Base-by-base conservation (phyloP, 148 eudicot species). In the Rhododendron griersonianum region DNA sequence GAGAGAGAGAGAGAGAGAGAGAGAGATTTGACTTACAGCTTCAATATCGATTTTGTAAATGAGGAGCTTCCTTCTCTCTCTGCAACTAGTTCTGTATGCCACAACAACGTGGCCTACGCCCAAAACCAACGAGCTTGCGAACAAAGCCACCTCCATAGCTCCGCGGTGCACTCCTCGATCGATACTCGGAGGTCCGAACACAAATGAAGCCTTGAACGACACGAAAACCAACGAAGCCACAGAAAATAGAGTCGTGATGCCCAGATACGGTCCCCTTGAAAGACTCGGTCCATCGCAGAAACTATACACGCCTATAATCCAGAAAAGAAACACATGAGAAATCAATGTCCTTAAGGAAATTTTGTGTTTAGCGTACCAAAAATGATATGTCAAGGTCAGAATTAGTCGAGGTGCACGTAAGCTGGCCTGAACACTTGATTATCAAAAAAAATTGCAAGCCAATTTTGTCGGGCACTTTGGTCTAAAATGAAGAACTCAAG, bases 211-310 rank as follows among this genome's bases (percentile, higher is more conserved):
- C 79, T 97, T 97, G 10, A 93, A 18, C 41, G 98, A 95, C 19
- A 97, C 98, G 37, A 93, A 97, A 59, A 90, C 91, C 87, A 97
- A 80, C 0, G 99, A 97, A 75, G 91, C 81, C 79, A 92, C 91
- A 3, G 98, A 93, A 77, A 93, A 92, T 84, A 87, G 82, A 25
- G 96, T 94, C 53, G 98, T 92, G 35, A 92, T 90, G 65, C 91
- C 91, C 79, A 97, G 28, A 87, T 97, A 95, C 9, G 98, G 98
- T 50, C 99, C 99, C 8, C 95, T 87, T 48, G 98, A 97, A 47
- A 93, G 86, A 84, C 92, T 89, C 28, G 98, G 99, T 15, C 99
- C 98, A 76, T 97, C 99, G 81, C 99, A 97, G 35, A 97, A 94
- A 78, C 99, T 94, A 78, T 97, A 97, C 75, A 95, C 98, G 88